phyloP scores from a whole-genome alignment of 306 rosid genomes.

The Dalbergia cultrata region DNA sequence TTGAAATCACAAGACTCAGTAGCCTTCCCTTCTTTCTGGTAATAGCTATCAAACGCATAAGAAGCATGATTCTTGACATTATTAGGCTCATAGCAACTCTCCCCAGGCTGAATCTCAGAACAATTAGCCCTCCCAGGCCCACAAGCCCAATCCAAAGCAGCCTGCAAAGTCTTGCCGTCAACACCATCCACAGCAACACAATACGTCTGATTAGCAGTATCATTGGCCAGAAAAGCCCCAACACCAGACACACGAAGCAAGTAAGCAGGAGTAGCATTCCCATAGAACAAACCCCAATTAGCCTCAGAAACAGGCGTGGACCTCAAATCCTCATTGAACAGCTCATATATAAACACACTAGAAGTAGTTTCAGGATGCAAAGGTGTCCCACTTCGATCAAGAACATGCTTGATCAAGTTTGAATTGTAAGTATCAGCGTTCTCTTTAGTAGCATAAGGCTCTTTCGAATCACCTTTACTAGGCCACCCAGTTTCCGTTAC shows the following conservation, averaged over 20 bases:
- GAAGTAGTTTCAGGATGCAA: slow-evolving; percentile 82
- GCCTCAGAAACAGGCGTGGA: slow-evolving; percentile 85
- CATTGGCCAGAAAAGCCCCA: slow-evolving; percentile 82
- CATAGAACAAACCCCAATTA: slow-evolving; percentile 84
- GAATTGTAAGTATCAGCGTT: slow-evolving; percentile 81
- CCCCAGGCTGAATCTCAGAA: slow-evolving; percentile 88
- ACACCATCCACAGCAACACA: slow-evolving; percentile 75
- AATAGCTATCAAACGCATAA: slow-evolving; percentile 92
- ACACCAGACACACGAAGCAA: slow-evolving; percentile 81
- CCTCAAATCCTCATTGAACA: slow-evolving; percentile 86
- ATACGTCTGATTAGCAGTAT: slow-evolving; percentile 75
- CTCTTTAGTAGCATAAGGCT: slow-evolving; percentile 76
- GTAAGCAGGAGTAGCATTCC: slow-evolving; percentile 71
- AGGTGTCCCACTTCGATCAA: slow-evolving; percentile 85
- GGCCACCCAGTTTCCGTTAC: slow-evolving; percentile 95
- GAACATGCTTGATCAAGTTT: slow-evolving; percentile 81
- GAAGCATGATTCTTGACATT: slow-evolving; percentile 86
- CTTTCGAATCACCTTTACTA: slow-evolving; percentile 78
- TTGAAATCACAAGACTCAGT: slow-evolving; percentile 88
- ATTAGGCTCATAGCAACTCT: slow-evolving; percentile 76
- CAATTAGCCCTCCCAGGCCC: slow-evolving; percentile 87
- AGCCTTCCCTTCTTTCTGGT: slow-evolving; percentile 68
- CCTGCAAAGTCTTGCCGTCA: slow-evolving; percentile 76
- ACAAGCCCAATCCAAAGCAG: slow-evolving; percentile 94
- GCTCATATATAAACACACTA: slow-evolving; percentile 73